Base-by-base conservation (phyloP, 768 basidiomycete genomes). In the Calocybe indica region DNA sequence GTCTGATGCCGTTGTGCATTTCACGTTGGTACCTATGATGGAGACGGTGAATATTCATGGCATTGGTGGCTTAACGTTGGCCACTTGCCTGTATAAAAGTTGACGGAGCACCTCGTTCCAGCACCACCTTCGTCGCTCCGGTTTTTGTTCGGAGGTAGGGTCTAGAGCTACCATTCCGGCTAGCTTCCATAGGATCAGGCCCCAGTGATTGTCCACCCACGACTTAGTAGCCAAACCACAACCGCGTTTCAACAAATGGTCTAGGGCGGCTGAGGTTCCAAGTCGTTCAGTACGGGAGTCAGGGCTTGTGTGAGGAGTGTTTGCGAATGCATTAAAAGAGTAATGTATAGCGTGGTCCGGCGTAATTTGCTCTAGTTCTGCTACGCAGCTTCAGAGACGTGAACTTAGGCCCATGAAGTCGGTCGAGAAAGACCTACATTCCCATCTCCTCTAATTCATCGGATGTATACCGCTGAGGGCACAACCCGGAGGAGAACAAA, bases 151-250 rank as follows among this genome's bases (percentile, higher is more conserved):
- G 36, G 71, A 67, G 22, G 73, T 62, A 4, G 93, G 92, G 49
- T 89, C 82, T 1, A 92, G 72, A 33, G 75, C 71, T 1, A 83
- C 85, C 76, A 92, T 81, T 9, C 89, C 87, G 3, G 92, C 91
- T 14, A 96, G 66, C 67, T 99, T 99, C 96, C 96, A 99, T 3
- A 99, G 73, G 30, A 98, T 80, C 39, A 93, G 66, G 7, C 69
- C 63, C 89, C 92, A 99, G 56, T 96, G 93, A 57, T 97, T 97
- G 43, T 87, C 79, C 1, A 96, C 83, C 96, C 96, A 99, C 15
- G 72, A 64, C 52, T 80, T 70, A 6, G 82, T 88, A 2, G 80
- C 88, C 15, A 91, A 73, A 2, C 58, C 61, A 52, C 91, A 93
- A 0, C 86, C 88, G 7, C 60, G 68, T 15, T 62, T 62, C 3